Evolutionary conservation across 345 rosid genomes (phyloP).

Genomic region (Camelina neglecta): DNA sequence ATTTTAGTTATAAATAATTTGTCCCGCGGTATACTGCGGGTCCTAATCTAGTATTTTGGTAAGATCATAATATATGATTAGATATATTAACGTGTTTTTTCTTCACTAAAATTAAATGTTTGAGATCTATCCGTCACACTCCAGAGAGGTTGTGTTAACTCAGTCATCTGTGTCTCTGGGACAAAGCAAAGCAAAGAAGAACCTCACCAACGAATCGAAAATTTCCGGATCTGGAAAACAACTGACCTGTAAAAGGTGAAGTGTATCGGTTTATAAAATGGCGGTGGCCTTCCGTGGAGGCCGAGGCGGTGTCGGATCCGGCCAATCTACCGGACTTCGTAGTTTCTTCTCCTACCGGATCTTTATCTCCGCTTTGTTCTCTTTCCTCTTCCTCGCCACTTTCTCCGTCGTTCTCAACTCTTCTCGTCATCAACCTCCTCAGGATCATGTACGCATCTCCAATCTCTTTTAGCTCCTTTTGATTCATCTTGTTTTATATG

Average conservation of each 20-base stretch:
- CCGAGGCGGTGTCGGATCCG: conserved; percentile 59
- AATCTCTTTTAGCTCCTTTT: neutral
- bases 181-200: neutral
- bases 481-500: neutral
- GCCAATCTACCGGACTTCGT: conserved; percentile 55
- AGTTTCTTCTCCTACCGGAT: conserved; percentile 76
- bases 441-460: conserved; percentile 54
- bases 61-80: conserved; percentile 3
- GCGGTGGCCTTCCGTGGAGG: conserved; percentile 81
- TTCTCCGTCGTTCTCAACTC: conserved; percentile 76
- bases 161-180: conserved; percentile 11
- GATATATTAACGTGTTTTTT: conserved; percentile 28
- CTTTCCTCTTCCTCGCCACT: conserved; percentile 76
- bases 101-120: conserved; percentile 33
- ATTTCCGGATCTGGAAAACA: conserved; percentile 28
- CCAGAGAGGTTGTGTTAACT: conserved; percentile 19
- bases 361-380: conserved; percentile 85
- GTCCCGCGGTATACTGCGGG: too few relatives aligned
- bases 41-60: too few relatives aligned
- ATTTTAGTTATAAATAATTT: too few relatives aligned
- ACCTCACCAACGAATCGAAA: conserved; percentile 33
- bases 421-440: conserved; percentile 47
- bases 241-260: conserved; percentile 12
- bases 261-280: conserved; percentile 48
- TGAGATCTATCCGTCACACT: conserved; percentile 48